phyloP scores from a whole-genome alignment of 768 basidiomycete genomes.

The Leccinellum rugosiceps region DNA sequence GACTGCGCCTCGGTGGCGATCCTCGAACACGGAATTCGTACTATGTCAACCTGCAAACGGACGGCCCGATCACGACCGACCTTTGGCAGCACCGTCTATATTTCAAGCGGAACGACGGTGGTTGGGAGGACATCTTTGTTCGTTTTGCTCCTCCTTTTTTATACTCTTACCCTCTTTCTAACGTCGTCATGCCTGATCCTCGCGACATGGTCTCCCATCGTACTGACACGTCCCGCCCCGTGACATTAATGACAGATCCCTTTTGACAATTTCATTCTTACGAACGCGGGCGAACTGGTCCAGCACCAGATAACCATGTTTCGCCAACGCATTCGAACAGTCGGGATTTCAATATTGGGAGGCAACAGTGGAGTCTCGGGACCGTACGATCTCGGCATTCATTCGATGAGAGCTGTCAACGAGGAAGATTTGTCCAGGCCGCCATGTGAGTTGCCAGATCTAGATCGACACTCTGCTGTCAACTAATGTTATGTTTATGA shows the following conservation, averaged over 20 bases:
- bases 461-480: neutral
- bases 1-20: constrained; percentile 75
- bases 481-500: neutral
- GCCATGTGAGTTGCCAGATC: constrained; percentile 24
- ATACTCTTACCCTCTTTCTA: neutral
- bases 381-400: constrained; percentile 77
- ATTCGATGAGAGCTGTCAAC: constrained; percentile 79
- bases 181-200: neutral
- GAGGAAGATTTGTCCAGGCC: constrained; percentile 53
- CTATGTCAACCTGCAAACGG: constrained; percentile 91
- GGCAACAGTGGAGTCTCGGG: constrained; percentile 76
- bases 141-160: constrained; percentile 26
- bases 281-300: constrained; percentile 69
- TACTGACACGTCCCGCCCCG: neutral
- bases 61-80: constrained; percentile 74
- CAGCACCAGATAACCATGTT: constrained; percentile 73
- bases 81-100: constrained; percentile 96
- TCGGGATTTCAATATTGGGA: constrained; percentile 87
- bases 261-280: constrained; percentile 69
- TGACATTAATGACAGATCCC: constrained; percentile 57
- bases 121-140: constrained; percentile 84
- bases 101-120: constrained; percentile 59
- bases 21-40: constrained; percentile 78
- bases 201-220: neutral
- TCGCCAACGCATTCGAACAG: constrained; percentile 67